phyloP scores from a whole-genome alignment of 768 basidiomycete genomes.

The Boletellus emodensis region DNA sequence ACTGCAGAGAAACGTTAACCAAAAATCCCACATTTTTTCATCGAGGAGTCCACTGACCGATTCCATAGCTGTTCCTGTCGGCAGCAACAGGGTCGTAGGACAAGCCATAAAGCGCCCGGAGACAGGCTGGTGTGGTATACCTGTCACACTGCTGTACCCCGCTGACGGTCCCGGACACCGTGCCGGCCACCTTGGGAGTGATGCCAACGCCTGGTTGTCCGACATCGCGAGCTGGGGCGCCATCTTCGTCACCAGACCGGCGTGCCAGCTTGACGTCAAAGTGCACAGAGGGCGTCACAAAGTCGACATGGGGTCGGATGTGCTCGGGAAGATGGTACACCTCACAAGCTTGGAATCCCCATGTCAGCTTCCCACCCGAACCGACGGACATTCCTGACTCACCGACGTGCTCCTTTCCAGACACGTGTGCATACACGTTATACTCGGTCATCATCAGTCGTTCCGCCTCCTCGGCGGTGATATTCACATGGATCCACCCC shows the following conservation, averaged over 20 bases:
- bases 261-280: conserved; percentile 24
- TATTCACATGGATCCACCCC: conserved; percentile 28
- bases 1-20: conserved; percentile 10
- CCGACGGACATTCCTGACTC: neutral
- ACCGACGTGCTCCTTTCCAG: conserved; percentile 29
- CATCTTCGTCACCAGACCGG: conserved; percentile 8
- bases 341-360: conserved; percentile 24
- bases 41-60: conserved; percentile 12
- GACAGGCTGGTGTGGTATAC: conserved; percentile 30
- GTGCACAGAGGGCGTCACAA: conserved; percentile 35
- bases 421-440: conserved; percentile 25
- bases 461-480: conserved; percentile 33
- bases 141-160: conserved; percentile 21
- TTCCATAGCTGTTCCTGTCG: conserved; percentile 32
- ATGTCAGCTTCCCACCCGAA: neutral
- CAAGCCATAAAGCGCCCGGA: conserved; percentile 26
- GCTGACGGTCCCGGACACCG: conserved; percentile 7
- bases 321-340: conserved; percentile 31
- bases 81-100: conserved; percentile 24
- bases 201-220: conserved; percentile 14
- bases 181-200: conserved; percentile 16
- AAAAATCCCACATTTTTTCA: too few relatives aligned
- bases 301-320: conserved; percentile 31
- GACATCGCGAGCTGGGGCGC: conserved; percentile 7
- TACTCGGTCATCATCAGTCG: conserved; percentile 32